Percentiles rank a stretch among this genome's conserved stretches.
phyloP scores from a whole-genome alignment of 1,284 basidiomycete species.

The Gomphus sp. region DNA sequence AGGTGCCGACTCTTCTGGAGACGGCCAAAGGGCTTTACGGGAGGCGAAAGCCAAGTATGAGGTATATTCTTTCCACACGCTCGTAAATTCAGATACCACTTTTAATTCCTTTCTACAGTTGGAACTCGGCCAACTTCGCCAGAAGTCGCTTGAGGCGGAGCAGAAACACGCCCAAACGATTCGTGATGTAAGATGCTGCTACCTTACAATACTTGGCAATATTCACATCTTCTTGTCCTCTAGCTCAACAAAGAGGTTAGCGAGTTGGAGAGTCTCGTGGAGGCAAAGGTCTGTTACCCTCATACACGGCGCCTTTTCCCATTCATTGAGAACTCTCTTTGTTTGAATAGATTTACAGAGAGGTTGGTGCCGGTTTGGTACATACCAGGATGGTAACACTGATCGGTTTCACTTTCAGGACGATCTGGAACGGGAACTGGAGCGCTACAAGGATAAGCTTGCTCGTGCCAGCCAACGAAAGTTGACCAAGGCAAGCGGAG shows the following conservation, averaged over 20 bases:
- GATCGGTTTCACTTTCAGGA: constrained; percentile 35
- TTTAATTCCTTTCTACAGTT: constrained; percentile 25
- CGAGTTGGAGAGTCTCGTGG: constrained; percentile 82
- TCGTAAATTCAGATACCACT: neutral
- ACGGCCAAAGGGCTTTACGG: constrained; percentile 29
- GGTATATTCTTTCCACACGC: constrained; percentile 25
- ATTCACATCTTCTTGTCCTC: neutral
- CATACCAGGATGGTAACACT: neutral
- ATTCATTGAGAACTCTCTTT: neutral
- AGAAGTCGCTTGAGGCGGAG: constrained; percentile 58
- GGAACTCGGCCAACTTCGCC: constrained; percentile 62
- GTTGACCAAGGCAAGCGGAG: constrained; percentile 40
- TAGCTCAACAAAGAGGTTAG: constrained; percentile 87
- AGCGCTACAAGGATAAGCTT: constrained; percentile 63
- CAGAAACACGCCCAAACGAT: constrained; percentile 61
- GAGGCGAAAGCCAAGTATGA: constrained; percentile 49
- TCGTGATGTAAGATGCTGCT: constrained; percentile 49
- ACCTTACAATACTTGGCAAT: neutral
- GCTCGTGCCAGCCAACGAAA: constrained; percentile 44
- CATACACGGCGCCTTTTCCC: neutral
- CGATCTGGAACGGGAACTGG: constrained; percentile 81
- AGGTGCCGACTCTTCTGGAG: constrained; percentile 18
- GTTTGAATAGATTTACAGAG: constrained; percentile 67
- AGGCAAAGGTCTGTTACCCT: constrained; percentile 59
- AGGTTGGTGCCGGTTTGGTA: constrained; percentile 33